Conservation (phyloP, 2,329 filamentous ascomycete genomes). For the Aspergillus quadricinctus region DNA sequence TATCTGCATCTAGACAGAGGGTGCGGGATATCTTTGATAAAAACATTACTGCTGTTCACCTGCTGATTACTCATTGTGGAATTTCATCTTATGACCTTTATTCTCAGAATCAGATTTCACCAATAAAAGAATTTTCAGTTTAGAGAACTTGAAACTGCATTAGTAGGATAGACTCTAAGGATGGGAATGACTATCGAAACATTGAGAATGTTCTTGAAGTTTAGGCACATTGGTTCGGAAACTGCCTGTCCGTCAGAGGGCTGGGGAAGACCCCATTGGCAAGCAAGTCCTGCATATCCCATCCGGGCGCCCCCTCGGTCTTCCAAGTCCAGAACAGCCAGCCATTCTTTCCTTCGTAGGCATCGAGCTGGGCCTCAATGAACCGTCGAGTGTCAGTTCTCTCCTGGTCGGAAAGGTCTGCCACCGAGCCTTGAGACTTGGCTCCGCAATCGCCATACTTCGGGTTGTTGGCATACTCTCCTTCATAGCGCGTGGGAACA, state of each 20-base stretch:
- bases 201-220: neutral
- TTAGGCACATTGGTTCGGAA: slow-evolving; percentile 28
- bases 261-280: slow-evolving; percentile 47
- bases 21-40: no score
- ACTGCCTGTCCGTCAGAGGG: slow-evolving; percentile 31
- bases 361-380: slow-evolving; percentile 45
- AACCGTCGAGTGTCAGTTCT: slow-evolving; percentile 39
- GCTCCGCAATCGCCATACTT: slow-evolving; percentile 53
- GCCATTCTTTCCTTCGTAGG: slow-evolving; percentile 39
- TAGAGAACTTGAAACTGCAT: neutral
- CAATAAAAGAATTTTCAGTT: neutral
- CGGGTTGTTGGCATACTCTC: slow-evolving; percentile 45
- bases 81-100: no score
- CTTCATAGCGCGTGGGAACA: slow-evolving; percentile 56
- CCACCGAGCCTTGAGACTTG: slow-evolving; percentile 48
- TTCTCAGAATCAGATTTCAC: no score
- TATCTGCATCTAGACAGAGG: no score
- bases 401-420: slow-evolving; percentile 33
- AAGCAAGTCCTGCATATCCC: slow-evolving; percentile 45
- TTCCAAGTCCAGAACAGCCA: slow-evolving; percentile 52
- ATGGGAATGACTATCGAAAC: neutral
- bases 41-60: no score
- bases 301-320: slow-evolving; percentile 46
- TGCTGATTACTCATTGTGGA: no score
- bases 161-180: neutral